phyloP scores from a whole-genome alignment of 2,329 filamentous ascomycete species.

The Cladosporium sphaerospermum region DNA sequence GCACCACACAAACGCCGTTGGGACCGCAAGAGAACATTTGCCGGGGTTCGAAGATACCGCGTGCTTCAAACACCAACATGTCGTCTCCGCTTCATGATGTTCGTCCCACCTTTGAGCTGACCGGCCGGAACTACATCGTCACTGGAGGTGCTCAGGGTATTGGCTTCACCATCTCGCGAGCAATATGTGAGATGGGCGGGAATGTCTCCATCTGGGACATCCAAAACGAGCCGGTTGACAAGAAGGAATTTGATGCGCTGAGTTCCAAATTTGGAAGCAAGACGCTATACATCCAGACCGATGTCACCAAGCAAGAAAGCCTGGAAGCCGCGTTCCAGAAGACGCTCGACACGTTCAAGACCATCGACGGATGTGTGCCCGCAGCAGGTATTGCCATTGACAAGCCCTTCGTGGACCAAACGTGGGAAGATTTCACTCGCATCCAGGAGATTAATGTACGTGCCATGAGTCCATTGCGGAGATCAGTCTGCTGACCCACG shows the following conservation, averaged over 20 bases:
- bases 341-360: slow-evolving; percentile 19
- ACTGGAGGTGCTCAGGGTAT: slow-evolving; percentile 25
- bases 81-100: not conserved
- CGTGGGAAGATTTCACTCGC: slow-evolving; percentile 25
- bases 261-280: slow-evolving; percentile 58
- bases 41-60: no score
- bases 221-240: slow-evolving; percentile 31
- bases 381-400: slow-evolving; percentile 28
- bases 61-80: not conserved
- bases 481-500: not conserved
- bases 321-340: slow-evolving; percentile 21
- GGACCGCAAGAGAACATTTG: no score
- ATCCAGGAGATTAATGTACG: slow-evolving; percentile 34
- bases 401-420: slow-evolving; percentile 26
- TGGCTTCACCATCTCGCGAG: slow-evolving; percentile 22
- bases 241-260: slow-evolving; percentile 19
- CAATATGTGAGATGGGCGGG: slow-evolving; percentile 23
- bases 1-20: no score
- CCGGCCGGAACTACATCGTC: slow-evolving; percentile 22
- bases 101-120: slow-evolving; percentile 17
- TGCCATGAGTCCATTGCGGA: no score
- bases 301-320: slow-evolving; percentile 31
- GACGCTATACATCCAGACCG: slow-evolving; percentile 30
- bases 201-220: slow-evolving; percentile 59
- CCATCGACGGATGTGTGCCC: slow-evolving; percentile 25